phyloP scores from a whole-genome alignment of 164 flowering plant species.

The Kalanchoe fedtschenkoi region DNA sequence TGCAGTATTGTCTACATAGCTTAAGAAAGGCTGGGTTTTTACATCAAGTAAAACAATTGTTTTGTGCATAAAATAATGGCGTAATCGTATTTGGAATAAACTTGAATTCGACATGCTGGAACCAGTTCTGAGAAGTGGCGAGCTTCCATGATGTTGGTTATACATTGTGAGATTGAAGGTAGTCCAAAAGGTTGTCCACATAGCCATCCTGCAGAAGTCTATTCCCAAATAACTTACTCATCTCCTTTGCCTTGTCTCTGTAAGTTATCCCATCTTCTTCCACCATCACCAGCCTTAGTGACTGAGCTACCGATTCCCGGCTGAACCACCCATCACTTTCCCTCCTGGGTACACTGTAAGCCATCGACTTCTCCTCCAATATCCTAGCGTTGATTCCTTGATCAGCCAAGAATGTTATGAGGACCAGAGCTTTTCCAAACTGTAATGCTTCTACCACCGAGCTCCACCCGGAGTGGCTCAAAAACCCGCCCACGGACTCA shows the following conservation, averaged over 20 bases:
- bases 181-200: background rate
- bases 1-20: no score
- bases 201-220: background rate
- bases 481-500: constrained; percentile 24
- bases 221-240: background rate
- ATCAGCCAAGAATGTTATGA: constrained; percentile 16
- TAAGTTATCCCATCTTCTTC: constrained; percentile 11
- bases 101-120: no score
- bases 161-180: background rate
- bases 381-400: constrained; percentile 19
- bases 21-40: no score
- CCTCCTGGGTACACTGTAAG: constrained; percentile 15
- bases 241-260: background rate
- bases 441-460: constrained; percentile 21
- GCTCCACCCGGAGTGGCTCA: constrained; percentile 35
- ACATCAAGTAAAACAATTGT: no score
- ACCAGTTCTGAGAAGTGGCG: no score
- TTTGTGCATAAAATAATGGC: no score
- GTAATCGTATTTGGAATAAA: no score
- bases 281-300: constrained; percentile 15
- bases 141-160: no score
- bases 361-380: constrained; percentile 23
- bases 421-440: constrained; percentile 18
- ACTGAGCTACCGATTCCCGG: constrained; percentile 12
- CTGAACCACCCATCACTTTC: constrained; percentile 19